phyloP scores from a whole-genome alignment of 495 filamentous ascomycete genomes.

The Opeltia flavorubescens region DNA sequence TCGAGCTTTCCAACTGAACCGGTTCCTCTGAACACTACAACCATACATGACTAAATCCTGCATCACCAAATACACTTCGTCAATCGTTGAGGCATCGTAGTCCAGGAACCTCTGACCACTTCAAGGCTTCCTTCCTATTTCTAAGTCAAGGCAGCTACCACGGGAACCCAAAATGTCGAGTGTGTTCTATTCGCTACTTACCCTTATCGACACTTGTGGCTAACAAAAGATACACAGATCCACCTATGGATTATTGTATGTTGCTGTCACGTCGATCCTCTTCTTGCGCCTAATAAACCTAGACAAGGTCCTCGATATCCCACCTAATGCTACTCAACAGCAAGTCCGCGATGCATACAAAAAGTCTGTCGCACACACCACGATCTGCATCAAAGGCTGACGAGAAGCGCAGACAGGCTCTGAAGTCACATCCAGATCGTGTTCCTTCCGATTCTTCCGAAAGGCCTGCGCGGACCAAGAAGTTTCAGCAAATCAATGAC shows the following conservation, averaged over 20 bases:
- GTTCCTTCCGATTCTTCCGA: constrained; percentile 77
- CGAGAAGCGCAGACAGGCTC: constrained; percentile 51
- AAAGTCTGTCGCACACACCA: constrained; percentile 32
- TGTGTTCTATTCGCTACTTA: background rate
- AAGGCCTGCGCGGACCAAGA: constrained; percentile 63
- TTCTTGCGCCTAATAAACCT: background rate
- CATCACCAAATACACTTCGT: too few species aligned
- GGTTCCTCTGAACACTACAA: too few species aligned
- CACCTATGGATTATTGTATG: constrained; percentile 41
- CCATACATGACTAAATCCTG: too few species aligned
- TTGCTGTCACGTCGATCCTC: constrained; percentile 1
- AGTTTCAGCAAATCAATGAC: constrained; percentile 94
- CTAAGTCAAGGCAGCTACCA: too few species aligned
- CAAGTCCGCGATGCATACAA: constrained; percentile 96
- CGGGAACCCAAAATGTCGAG: background rate
- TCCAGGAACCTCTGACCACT: too few species aligned
- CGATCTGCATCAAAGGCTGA: background rate
- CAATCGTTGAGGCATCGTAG: too few species aligned
- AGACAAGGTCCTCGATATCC: constrained; percentile 59
- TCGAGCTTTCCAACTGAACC: too few species aligned
- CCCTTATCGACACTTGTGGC: background rate
- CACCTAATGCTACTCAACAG: constrained; percentile 56
- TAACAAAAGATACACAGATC: constrained; percentile 10
- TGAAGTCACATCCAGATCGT: constrained; percentile 89
- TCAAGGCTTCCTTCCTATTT: too few species aligned